Evolutionary conservation across 1,284 basidiomycete genomes (phyloP).

Genomic region (Phellopilus nigrolimitatus): DNA sequence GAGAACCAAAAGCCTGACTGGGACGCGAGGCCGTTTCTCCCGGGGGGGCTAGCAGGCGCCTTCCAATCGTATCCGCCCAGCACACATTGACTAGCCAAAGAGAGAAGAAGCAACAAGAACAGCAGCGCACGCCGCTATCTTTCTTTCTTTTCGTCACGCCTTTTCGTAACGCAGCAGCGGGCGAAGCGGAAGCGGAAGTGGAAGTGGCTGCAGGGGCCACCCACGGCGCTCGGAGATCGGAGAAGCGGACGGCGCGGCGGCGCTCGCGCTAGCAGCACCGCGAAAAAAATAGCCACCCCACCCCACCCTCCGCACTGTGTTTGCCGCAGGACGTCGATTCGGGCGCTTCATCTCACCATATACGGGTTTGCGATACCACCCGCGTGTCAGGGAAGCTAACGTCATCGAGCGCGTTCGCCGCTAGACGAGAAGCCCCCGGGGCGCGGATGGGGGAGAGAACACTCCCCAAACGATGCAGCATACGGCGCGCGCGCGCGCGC

Average conservation of each 20-base stretch:
- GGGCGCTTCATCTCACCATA: background rate
- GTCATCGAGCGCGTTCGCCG: background rate
- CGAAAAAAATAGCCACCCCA: background rate
- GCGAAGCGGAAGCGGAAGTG: too few relatives aligned
- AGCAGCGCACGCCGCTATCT: background rate
- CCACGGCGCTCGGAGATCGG: too few relatives aligned
- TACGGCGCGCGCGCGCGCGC: too few relatives aligned
- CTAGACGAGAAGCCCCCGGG: too few relatives aligned
- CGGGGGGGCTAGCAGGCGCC: background rate
- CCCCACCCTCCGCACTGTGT: background rate
- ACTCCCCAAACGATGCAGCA: too few relatives aligned
- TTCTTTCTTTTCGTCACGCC: too few relatives aligned
- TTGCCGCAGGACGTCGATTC: background rate
- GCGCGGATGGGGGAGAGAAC: too few relatives aligned
- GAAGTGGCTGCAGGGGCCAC: too few relatives aligned
- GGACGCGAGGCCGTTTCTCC: background rate
- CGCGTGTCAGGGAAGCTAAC: background rate
- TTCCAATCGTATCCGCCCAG: background rate
- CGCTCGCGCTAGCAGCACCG: background rate
- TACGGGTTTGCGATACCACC: background rate
- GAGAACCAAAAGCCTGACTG: background rate
- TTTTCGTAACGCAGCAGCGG: too few relatives aligned
- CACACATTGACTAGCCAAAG: background rate
- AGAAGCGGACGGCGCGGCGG: too few relatives aligned
- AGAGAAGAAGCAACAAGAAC: background rate